Evolutionary conservation across 2,329 filamentous ascomycete genomes (phyloP).

Genomic region (Coniochaeta sp.): DNA sequence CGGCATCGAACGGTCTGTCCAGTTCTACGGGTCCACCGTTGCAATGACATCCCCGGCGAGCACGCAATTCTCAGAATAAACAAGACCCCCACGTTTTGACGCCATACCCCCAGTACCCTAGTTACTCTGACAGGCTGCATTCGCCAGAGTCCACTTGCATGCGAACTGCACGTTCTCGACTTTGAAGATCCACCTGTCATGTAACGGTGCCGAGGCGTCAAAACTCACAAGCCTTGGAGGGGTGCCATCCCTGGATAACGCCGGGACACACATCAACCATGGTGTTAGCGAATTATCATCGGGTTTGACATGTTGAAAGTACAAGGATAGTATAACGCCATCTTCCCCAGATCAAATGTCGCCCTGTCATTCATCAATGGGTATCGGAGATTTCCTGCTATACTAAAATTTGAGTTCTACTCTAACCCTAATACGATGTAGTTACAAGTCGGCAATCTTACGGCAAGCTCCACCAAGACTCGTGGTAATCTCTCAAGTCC

Average conservation of each 20-base stretch:
- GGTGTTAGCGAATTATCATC: background rate
- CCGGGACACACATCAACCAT: no score
- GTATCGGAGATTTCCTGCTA: background rate
- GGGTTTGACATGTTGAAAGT: background rate
- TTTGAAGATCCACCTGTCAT: background rate
- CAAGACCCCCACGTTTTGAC: background rate
- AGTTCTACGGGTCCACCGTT: background rate
- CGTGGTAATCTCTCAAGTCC: slow-evolving; percentile 56
- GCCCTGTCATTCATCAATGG: background rate
- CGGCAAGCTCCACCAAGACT: slow-evolving; percentile 55
- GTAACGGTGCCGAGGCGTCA: background rate
- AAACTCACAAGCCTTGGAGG: no score
- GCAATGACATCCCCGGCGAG: background rate
- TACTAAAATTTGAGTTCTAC: background rate
- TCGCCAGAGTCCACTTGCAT: background rate
- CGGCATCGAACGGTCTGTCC: background rate
- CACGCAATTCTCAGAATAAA: background rate
- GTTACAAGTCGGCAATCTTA: slow-evolving; percentile 7
- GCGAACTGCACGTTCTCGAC: background rate
- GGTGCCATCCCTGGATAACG: background rate
- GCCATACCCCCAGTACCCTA: background rate
- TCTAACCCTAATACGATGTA: background rate
- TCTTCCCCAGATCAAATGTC: background rate
- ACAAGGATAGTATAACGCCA: background rate
- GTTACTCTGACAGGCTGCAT: background rate